Evolutionary conservation across 2,329 filamentous ascomycete species (phyloP).

Genomic region (Periconia macrospinosa): DNA sequence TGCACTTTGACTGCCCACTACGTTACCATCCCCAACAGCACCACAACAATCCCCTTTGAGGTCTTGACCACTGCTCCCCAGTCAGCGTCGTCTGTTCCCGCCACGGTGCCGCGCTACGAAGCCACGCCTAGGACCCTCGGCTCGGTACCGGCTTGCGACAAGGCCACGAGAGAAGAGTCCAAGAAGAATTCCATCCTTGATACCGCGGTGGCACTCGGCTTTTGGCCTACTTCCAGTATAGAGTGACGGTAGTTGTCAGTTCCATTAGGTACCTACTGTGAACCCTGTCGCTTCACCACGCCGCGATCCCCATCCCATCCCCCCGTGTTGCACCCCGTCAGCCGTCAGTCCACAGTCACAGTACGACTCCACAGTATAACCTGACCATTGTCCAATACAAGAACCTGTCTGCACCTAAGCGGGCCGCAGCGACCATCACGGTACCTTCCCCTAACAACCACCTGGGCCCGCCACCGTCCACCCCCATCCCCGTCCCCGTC

Average conservation of each 20-base stretch:
- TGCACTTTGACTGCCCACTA: neutral
- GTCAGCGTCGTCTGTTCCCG: neutral
- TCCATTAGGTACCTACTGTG: neutral
- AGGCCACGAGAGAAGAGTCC: neutral
- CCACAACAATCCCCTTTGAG: neutral
- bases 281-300: no score
- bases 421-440: neutral
- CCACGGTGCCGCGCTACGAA: neutral
- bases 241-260: neutral
- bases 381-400: neutral
- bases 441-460: constrained; percentile 1
- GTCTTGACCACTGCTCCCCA: neutral
- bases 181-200: neutral
- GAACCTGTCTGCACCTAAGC: neutral
- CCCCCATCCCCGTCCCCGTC: neutral
- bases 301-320: neutral
- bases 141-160: neutral
- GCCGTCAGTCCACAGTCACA: no score
- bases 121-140: neutral
- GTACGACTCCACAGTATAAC: neutral
- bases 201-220: neutral
- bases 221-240: neutral
- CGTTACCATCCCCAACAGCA: neutral
- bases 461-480: neutral
- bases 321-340: no score